Evolutionary conservation across 2,329 filamentous ascomycete species (phyloP).

Genomic region (Zopfia rhizophila): DNA sequence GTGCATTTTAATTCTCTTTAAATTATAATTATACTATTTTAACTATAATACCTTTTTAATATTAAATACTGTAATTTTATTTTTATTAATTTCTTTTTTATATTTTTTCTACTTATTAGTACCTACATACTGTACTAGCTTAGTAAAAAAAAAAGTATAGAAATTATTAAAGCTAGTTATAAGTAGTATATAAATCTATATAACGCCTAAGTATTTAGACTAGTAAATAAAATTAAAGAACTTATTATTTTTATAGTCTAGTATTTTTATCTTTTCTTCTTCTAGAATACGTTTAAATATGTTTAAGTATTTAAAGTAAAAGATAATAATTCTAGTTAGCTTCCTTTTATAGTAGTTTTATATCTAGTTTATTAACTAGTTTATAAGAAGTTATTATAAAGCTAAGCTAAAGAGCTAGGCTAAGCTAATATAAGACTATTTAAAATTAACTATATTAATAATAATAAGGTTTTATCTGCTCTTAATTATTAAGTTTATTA

Average conservation of each 20-base stretch:
- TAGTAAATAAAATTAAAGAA: constrained; percentile 47
- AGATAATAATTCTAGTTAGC: constrained; percentile 30
- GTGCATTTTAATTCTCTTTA: constrained; percentile 7
- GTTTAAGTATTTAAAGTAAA: constrained; percentile 42
- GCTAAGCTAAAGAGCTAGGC: too few species aligned
- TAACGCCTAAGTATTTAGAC: constrained; percentile 47
- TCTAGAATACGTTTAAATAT: constrained; percentile 45
- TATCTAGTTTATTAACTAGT: constrained; percentile 35
- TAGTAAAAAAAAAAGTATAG: constrained; percentile 43
- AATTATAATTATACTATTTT: constrained; percentile 11
- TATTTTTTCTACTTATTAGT: constrained; percentile 29
- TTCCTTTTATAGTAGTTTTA: constrained; percentile 38
- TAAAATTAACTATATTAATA: too few species aligned
- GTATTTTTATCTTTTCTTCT: constrained; percentile 45
- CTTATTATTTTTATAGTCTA: constrained; percentile 34
- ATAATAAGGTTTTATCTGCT: too few species aligned
- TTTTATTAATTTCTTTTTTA: constrained; percentile 27
- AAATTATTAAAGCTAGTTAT: constrained; percentile 45
- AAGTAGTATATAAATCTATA: constrained; percentile 52
- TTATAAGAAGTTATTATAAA: constrained; percentile 49
- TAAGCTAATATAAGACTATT: too few species aligned
- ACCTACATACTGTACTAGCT: constrained; percentile 25
- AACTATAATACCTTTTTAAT: constrained; percentile 11
- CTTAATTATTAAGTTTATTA: too few species aligned
- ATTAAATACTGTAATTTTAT: constrained; percentile 12